Percentiles rank a stretch among this genome's conserved stretches.
These are phyloP conservation scores for Candida tunisiensis DNA, from an alignment of 1,139 yeast genomes.

Conservation along the genomic window DNA sequence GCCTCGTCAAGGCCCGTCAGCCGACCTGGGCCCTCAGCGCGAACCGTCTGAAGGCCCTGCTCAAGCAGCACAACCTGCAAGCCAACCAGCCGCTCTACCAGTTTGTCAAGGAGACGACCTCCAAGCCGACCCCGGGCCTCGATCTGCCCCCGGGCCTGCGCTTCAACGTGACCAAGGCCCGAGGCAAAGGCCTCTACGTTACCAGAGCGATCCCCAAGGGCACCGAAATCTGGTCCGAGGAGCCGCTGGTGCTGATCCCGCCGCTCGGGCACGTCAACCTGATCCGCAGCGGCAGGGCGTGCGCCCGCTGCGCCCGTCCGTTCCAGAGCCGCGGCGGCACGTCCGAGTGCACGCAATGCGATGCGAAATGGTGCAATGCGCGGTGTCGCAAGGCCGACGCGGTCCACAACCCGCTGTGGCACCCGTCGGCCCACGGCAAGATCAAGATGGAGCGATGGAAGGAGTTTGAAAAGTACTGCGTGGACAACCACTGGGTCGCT, in stretches of 20 bases:
- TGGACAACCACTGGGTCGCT: slow-evolving; percentile 51
- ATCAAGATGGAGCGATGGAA: slow-evolving; percentile 35
- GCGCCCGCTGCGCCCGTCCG: slow-evolving; percentile 63
- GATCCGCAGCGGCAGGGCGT: slow-evolving; percentile 52
- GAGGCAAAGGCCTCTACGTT: slow-evolving; percentile 20
- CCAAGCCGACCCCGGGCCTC: slow-evolving; percentile 33
- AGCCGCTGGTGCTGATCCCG: slow-evolving; percentile 52
- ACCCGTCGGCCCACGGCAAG: slow-evolving; percentile 20
- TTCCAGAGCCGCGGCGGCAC: slow-evolving; percentile 41
- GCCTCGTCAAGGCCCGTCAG: slow-evolving; percentile 31
- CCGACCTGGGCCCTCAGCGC: slow-evolving; percentile 50
- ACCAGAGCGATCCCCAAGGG: slow-evolving; percentile 26
- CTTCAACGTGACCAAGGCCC: slow-evolving; percentile 24
- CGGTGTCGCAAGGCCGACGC: slow-evolving; percentile 37
- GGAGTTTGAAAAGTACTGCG: slow-evolving; percentile 42
- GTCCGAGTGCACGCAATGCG: slow-evolving; percentile 25
- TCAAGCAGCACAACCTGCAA: slow-evolving; percentile 33
- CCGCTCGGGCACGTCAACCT: slow-evolving; percentile 52
- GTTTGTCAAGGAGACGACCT: slow-evolving; percentile 28
- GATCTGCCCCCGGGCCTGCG: slow-evolving; percentile 36
- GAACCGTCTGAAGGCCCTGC: slow-evolving; percentile 33
- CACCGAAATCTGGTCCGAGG: slow-evolving; percentile 38
- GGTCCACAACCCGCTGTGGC: slow-evolving; percentile 45
- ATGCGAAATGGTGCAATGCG: slow-evolving; percentile 56
- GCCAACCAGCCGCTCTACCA: slow-evolving; percentile 21